These are phyloP conservation scores for Saturnispora ahearnii DNA, from an alignment of 805 yeast genomes.

Conservation along the genomic window DNA sequence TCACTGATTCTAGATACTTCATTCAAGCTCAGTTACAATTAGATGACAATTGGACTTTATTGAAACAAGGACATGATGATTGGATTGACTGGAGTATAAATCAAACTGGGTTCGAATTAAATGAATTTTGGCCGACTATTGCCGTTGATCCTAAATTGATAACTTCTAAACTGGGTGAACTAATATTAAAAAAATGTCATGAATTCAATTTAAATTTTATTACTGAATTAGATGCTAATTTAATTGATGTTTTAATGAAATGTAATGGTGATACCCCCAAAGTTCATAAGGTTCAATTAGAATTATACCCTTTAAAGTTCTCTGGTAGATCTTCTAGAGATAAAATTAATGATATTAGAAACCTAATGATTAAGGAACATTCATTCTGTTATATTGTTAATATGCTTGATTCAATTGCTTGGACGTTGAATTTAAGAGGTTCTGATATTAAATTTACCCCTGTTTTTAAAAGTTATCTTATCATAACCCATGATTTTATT, in stretches of 20 bases:
- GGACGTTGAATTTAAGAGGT: constrained; percentile 46
- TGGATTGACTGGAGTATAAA: constrained; percentile 78
- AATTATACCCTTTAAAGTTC: constrained; percentile 31
- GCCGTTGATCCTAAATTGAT: constrained; percentile 82
- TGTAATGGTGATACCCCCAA: constrained; percentile 14
- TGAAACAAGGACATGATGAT: constrained; percentile 75
- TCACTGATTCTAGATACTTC: constrained; percentile 94
- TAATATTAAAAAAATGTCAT: constrained; percentile 27
- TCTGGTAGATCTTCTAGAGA: constrained; percentile 33
- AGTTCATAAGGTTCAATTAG: constrained; percentile 17
- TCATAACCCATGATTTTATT: constrained; percentile 33
- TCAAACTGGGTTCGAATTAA: constrained; percentile 29
- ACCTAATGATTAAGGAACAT: constrained; percentile 21
- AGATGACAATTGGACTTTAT: constrained; percentile 66
- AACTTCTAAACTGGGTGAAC: constrained; percentile 38
- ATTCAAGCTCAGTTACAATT: constrained; percentile 82
- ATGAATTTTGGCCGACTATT: constrained; percentile 31
- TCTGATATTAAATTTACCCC: constrained; percentile 77
- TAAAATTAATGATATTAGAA: constrained; percentile 30
- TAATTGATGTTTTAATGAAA: constrained; percentile 71
- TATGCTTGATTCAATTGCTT: constrained; percentile 42
- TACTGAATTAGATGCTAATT: constrained; percentile 47
- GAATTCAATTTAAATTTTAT: constrained; percentile 36
- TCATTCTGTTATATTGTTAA: constrained; percentile 44
- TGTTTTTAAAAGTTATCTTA: constrained; percentile 66